Evolutionary conservation across 192 early-diverging fungal genomes (phyloP).

Genomic region (Coemansia nantahalensis): DNA sequence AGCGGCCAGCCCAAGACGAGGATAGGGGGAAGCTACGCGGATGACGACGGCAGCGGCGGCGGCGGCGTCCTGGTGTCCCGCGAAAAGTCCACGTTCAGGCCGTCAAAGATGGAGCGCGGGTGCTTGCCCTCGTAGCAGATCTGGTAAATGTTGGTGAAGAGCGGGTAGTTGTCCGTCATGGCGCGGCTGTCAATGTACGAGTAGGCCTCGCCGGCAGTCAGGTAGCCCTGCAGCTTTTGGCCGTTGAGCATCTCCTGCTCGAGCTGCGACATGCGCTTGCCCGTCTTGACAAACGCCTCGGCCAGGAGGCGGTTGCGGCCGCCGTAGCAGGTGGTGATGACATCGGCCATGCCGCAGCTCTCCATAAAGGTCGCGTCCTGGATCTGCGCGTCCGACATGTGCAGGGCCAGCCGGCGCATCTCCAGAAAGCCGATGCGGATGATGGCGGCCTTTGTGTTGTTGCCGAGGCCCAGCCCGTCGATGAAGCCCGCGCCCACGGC

Average conservation of each 20-base stretch:
- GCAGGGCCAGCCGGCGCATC: conserved; percentile 90
- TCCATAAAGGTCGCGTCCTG: conserved; percentile 95
- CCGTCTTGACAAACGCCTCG: conserved; percentile 84
- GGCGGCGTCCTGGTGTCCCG: conserved; percentile 27
- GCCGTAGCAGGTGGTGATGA: conserved; percentile 95
- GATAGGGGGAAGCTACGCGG: no score
- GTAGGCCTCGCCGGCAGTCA: conserved; percentile 86
- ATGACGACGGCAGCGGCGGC: background rate
- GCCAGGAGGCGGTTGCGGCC: conserved; percentile 95
- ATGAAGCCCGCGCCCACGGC: conserved; percentile 94
- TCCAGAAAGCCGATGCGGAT: conserved; percentile 94
- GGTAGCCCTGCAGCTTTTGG: conserved; percentile 95
- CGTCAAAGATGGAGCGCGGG: conserved; percentile 63
- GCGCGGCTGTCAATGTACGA: conserved; percentile 68
- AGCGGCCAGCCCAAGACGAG: no score
- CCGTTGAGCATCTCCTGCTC: conserved; percentile 93
- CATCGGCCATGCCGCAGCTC: conserved; percentile 94
- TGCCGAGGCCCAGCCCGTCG: conserved; percentile 89
- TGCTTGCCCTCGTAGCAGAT: conserved; percentile 81
- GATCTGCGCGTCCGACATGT: conserved; percentile 74
- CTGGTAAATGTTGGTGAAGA: conserved; percentile 91
- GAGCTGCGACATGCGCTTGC: conserved; percentile 91
- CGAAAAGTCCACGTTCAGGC: conserved; percentile 52
- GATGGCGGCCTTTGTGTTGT: conserved; percentile 98
- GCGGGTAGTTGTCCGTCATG: conserved; percentile 73